Percentiles rank a stretch among this genome's conserved stretches.
Conservation (phyloP, 2,329 filamentous ascomycete genomes). For the Trichoderma atrobrunneum region DNA sequence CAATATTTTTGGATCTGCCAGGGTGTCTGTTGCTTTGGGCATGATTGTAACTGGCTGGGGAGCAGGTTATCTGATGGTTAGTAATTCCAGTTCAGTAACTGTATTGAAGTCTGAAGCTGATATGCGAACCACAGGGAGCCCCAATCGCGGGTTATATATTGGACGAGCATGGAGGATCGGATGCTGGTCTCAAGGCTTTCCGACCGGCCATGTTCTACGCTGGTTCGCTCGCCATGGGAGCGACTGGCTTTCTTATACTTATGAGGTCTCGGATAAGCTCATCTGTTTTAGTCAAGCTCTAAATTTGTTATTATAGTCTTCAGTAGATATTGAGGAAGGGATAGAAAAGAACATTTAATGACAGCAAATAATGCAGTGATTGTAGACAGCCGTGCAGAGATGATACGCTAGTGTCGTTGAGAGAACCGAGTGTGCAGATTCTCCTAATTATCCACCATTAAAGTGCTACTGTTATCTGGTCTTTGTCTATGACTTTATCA, state of each 20-base stretch:
- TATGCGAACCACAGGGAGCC: not conserved
- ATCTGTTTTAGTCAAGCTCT: not conserved
- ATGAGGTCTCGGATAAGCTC: not conserved
- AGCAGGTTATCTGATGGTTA: not conserved
- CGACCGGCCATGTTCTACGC: not conserved
- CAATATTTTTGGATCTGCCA: not conserved
- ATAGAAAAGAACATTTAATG: not conserved
- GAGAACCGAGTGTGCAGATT: not conserved
- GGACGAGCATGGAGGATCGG: not conserved
- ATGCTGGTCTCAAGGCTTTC: not conserved
- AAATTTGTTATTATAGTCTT: fast-evolving
- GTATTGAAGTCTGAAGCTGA: not conserved
- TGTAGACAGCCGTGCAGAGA: too few species aligned
- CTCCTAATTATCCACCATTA: too few species aligned
- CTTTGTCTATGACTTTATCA: too few species aligned
- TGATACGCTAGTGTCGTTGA: too few species aligned
- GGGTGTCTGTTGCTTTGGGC: not conserved
- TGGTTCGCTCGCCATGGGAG: not conserved
- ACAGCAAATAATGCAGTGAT: not conserved
- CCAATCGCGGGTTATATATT: not conserved
- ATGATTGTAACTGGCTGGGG: not conserved
- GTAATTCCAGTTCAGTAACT: not conserved
- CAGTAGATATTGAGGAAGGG: not conserved
- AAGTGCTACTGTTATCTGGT: too few species aligned
- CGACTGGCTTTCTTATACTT: not conserved